Percentiles rank a stretch among this genome's conserved stretches.
phyloP scores from a whole-genome alignment of 768 basidiomycete genomes.

The Leccinum subtestaceum region DNA sequence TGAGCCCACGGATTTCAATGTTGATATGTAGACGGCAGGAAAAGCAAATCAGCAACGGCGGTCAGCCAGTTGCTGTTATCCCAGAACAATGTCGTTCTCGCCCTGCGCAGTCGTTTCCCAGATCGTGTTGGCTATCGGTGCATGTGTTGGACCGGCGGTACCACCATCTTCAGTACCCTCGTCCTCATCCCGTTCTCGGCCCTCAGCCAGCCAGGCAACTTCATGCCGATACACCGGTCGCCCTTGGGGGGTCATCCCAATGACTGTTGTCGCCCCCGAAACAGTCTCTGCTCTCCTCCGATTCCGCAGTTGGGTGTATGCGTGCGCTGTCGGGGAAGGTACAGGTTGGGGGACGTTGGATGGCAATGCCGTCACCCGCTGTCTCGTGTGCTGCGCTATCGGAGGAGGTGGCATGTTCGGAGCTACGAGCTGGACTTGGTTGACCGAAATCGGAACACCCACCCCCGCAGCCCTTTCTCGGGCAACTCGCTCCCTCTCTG shows the following conservation, averaged over 20 bases:
- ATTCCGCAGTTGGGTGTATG: slow-evolving; percentile 22
- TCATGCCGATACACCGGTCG: slow-evolving; percentile 30
- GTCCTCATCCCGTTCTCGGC: slow-evolving; percentile 16
- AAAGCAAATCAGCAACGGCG: slow-evolving; percentile 3
- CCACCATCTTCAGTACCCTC: slow-evolving; percentile 17
- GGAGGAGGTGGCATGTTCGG: slow-evolving; percentile 12
- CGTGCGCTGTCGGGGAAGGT: slow-evolving; percentile 21
- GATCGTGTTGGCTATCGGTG: slow-evolving; percentile 23
- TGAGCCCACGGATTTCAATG: slow-evolving; percentile 1
- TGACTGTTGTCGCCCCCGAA: slow-evolving; percentile 28
- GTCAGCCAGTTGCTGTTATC: slow-evolving; percentile 14
- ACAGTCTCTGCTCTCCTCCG: slow-evolving; percentile 36
- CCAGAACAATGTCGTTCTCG: slow-evolving; percentile 32
- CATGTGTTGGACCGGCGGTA: slow-evolving; percentile 19
- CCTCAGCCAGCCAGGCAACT: slow-evolving; percentile 26
- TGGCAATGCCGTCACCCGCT: slow-evolving; percentile 30
- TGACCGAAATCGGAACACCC: slow-evolving; percentile 12
- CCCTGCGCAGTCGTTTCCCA: slow-evolving; percentile 30
- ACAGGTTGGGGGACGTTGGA: slow-evolving; percentile 21
- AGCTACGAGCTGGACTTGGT: slow-evolving; percentile 12
- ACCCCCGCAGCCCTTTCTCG: slow-evolving; percentile 24
- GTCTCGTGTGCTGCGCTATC: slow-evolving; percentile 20
- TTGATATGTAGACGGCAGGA: background rate
- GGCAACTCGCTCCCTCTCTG: slow-evolving; percentile 34
- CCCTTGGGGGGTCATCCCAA: slow-evolving; percentile 29